Base-by-base conservation (phyloP, 1,284 basidiomycete genomes). In the Trametes hirsuta region DNA sequence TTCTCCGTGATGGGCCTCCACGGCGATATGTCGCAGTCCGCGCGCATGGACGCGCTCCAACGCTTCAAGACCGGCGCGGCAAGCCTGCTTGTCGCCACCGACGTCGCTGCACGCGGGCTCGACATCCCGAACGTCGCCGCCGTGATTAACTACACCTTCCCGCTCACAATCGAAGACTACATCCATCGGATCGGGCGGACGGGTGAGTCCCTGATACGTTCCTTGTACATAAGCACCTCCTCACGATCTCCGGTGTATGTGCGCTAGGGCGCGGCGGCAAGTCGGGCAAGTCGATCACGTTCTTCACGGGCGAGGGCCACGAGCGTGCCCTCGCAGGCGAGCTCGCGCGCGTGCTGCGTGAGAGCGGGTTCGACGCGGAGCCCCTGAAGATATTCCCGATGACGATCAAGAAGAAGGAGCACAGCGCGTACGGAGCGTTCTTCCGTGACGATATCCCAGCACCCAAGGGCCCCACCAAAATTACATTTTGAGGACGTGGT, bases 111-210 rank as follows among this genome's bases (percentile, higher is more conserved):
- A 24, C 86, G 97, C 63, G 97, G 97, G 18, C 80, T 99, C 63
- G 97, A 99, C 79, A 98, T 99, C 69, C 96, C 97, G 3, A 92
- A 97, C 72, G 97, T 99, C 39, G 93, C 89, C 48, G 85, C 90
- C 35, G 94, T 96, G 39, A 86, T 95, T 72, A 97, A 97, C 78
- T 97, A 98, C 71, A 98, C 95, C 9, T 99, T 99, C 82, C 97
- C 97, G 15, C 79, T 99, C 67, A 98, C 94, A 0, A 90, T 97
- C 49, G 95, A 95, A 78, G 88, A 98, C 79, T 99, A 98, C 74
- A 91, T 99, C 62, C 97, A 99, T 78, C 91, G 97, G 35, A 98
- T 98, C 67, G 97, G 97, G 34, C 87, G 97, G 68, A 98, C 97
- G 5, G 90, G 88, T 89, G 53, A 30, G 60, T 68, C 40, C 22